phyloP scores from a whole-genome alignment of 495 filamentous ascomycete genomes.

The Ascodesmis nigricans region DNA sequence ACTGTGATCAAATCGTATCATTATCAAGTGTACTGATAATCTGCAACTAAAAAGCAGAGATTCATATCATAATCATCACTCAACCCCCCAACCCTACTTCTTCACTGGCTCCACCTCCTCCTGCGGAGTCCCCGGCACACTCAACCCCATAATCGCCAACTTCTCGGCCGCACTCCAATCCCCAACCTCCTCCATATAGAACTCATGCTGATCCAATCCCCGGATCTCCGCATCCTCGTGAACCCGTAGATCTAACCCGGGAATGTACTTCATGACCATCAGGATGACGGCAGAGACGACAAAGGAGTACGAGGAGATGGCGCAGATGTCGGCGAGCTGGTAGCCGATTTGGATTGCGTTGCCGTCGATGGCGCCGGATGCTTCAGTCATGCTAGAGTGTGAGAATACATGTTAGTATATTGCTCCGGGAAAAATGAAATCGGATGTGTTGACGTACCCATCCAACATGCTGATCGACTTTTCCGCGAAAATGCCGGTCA shows the following conservation, averaged over 20 bases:
- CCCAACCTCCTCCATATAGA: slow-evolving; percentile 33
- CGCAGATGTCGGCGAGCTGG: slow-evolving; percentile 37
- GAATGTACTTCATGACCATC: slow-evolving; percentile 35
- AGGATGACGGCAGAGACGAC: slow-evolving; percentile 32
- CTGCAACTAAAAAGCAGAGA: too few species aligned
- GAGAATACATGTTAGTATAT: slow-evolving; percentile 21
- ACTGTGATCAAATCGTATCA: too few species aligned
- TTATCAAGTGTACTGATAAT: too few species aligned
- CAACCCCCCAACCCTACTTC: too few species aligned
- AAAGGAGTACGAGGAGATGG: slow-evolving; percentile 36
- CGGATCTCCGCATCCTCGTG: slow-evolving; percentile 34
- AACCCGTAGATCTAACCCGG: slow-evolving; percentile 34
- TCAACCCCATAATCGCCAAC: slow-evolving; percentile 1
- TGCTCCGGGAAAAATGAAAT: neutral
- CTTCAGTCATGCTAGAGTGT: slow-evolving; percentile 29
- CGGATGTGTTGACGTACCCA: too few species aligned
- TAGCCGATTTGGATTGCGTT: slow-evolving; percentile 36
- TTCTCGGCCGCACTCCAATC: slow-evolving; percentile 1
- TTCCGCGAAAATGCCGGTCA: slow-evolving; percentile 44
- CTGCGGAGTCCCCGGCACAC: neutral
- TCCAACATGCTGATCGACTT: too few species aligned
- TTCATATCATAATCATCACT: too few species aligned
- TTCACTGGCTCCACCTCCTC: neutral
- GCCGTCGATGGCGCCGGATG: slow-evolving; percentile 33
- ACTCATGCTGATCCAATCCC: slow-evolving; percentile 35